phyloP scores from a whole-genome alignment of 805 yeast species.

The Lachancea nothofagi region DNA sequence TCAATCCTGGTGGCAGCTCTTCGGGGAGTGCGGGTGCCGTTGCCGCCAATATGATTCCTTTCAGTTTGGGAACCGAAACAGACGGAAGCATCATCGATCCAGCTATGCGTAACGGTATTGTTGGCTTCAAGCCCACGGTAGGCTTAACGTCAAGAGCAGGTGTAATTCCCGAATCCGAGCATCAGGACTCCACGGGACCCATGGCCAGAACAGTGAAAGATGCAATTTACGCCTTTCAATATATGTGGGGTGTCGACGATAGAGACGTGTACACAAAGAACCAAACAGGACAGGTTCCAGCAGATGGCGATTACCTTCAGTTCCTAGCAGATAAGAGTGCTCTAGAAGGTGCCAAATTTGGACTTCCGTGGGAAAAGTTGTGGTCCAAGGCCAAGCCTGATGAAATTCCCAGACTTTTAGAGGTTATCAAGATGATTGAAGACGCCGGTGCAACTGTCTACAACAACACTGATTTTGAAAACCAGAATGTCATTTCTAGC shows the following conservation, averaged over 20 bases:
- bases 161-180: conserved; percentile 29
- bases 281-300: conserved; percentile 28
- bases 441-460: conserved; percentile 28
- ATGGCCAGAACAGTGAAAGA: conserved; percentile 29
- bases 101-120: conserved; percentile 26
- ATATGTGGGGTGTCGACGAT: conserved; percentile 28
- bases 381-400: conserved; percentile 20
- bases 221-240: conserved; percentile 27
- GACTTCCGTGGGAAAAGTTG: conserved; percentile 29
- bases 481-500: conserved; percentile 25
- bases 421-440: conserved; percentile 18
- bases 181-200: conserved; percentile 29
- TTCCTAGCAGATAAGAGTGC: conserved; percentile 22
- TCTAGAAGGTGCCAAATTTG: conserved; percentile 30
- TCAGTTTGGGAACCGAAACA: conserved; percentile 30
- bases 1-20: conserved; percentile 29
- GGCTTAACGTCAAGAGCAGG: conserved; percentile 29
- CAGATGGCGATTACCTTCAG: conserved; percentile 28
- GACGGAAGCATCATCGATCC: conserved; percentile 31
- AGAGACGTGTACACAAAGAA: conserved; percentile 24
- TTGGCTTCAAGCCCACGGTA: conserved; percentile 30
- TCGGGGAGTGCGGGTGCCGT: conserved; percentile 30
- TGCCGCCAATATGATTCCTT: conserved; percentile 28
- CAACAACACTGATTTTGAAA: conserved; percentile 27
- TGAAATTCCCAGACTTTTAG: conserved; percentile 18